Evolutionary conservation across 2,329 filamentous ascomycete genomes (phyloP).

Genomic region (Colletotrichum tabaci): DNA sequence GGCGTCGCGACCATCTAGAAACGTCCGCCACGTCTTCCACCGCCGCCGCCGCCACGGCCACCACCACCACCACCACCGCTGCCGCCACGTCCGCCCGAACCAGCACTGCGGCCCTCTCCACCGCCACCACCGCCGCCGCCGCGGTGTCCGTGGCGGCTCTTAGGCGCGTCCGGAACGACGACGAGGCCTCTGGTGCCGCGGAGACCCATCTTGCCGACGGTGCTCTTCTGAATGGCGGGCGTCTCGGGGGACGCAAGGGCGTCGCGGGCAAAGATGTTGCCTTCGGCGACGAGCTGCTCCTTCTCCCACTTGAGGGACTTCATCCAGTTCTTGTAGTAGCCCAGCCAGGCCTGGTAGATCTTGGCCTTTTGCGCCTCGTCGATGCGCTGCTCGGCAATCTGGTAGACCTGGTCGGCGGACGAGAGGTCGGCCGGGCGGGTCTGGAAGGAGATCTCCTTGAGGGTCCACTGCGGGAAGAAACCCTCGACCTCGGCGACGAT

Average conservation of each 20-base stretch:
- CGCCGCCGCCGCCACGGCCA: slow-evolving; percentile 23
- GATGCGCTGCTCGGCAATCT: slow-evolving; percentile 58
- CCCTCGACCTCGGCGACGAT: slow-evolving; percentile 68
- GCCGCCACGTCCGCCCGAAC: slow-evolving; percentile 30
- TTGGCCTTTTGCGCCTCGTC: slow-evolving; percentile 61
- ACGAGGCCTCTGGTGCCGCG: slow-evolving; percentile 65
- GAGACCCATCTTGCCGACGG: slow-evolving; percentile 71
- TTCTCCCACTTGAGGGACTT: slow-evolving; percentile 61
- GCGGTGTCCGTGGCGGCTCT: slow-evolving; percentile 43
- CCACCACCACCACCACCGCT: slow-evolving; percentile 17
- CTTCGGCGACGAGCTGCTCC: slow-evolving; percentile 63
- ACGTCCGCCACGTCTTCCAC: slow-evolving; percentile 34
- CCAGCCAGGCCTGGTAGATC: slow-evolving; percentile 71
- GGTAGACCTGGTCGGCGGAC: slow-evolving; percentile 54
- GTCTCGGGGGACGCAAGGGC: slow-evolving; percentile 63
- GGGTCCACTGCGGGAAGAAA: slow-evolving; percentile 64
- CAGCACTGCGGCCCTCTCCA: slow-evolving; percentile 22
- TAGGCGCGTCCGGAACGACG: slow-evolving; percentile 60
- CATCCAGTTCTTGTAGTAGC: slow-evolving; percentile 67
- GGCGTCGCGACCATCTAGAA: background rate
- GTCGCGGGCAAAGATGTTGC: slow-evolving; percentile 64
- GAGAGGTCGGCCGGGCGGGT: slow-evolving; percentile 62
- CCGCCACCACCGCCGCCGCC: slow-evolving; percentile 45
- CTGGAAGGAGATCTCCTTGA: slow-evolving; percentile 69
- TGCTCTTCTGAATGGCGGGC: slow-evolving; percentile 63